Conservation (phyloP, 2,329 filamentous ascomycete species). For the Pseudogymnoascus sp. region DNA sequence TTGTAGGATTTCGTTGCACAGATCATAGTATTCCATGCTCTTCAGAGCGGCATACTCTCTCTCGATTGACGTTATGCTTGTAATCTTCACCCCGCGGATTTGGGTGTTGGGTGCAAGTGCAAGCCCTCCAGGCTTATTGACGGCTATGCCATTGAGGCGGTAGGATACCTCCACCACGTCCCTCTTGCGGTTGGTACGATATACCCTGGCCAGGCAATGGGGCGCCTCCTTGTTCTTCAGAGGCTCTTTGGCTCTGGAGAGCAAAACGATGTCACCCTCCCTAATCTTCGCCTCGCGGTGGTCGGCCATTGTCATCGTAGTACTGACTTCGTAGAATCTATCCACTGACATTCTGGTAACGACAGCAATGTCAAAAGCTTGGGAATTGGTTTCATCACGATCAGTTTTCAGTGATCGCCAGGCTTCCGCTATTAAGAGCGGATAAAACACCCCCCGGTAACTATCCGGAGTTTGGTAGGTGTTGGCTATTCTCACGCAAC, state of each 20-base stretch:
- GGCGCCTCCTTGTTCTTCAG: conserved; percentile 57
- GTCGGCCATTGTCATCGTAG: conserved; percentile 63
- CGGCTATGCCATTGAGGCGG: conserved; percentile 57
- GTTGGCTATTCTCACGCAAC: conserved; percentile 69
- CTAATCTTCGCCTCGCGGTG: conserved; percentile 65
- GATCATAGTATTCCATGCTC: conserved; percentile 88
- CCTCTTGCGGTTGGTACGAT: conserved; percentile 73
- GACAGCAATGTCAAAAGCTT: conserved; percentile 80
- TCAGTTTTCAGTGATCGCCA: conserved; percentile 91
- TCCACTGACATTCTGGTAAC: conserved; percentile 85
- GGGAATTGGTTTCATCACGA: conserved; percentile 76
- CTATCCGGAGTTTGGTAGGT: conserved; percentile 67
- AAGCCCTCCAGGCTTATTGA: conserved; percentile 50
- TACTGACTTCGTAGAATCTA: conserved; percentile 85
- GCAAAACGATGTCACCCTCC: conserved; percentile 82
- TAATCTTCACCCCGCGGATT: conserved; percentile 73
- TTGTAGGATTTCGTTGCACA: conserved; percentile 84
- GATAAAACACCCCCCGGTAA: conserved; percentile 87
- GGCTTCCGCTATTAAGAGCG: conserved; percentile 82
- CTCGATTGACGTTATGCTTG: conserved; percentile 89
- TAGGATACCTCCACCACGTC: conserved; percentile 78
- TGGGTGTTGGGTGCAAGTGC: conserved; percentile 62
- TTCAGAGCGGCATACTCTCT: conserved; percentile 89
- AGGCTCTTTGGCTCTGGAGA: conserved; percentile 69
- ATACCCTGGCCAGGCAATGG: conserved; percentile 82